Conservation (phyloP, 2,329 filamentous ascomycete species). For the Sphaerulina musiva region DNA sequence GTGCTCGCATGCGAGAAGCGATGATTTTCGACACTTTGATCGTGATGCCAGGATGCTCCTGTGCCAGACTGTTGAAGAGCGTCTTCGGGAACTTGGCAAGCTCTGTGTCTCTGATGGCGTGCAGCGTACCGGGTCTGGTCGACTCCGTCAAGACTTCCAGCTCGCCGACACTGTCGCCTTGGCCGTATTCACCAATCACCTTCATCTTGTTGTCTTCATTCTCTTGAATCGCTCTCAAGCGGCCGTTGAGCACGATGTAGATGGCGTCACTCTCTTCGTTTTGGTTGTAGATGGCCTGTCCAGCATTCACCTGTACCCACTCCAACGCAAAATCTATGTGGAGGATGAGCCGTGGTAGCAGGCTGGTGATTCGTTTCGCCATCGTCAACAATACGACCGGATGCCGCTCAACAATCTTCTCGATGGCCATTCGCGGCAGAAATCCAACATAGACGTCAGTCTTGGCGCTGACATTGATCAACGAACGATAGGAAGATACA, state of each 20-base stretch:
- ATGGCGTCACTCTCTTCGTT: constrained; percentile 96
- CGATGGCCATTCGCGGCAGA: constrained; percentile 73
- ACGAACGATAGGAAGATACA: constrained; percentile 89
- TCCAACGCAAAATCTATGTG: constrained; percentile 98
- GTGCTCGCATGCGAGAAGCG: constrained; percentile 81
- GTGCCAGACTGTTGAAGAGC: constrained; percentile 92
- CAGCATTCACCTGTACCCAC: constrained; percentile 94
- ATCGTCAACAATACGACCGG: constrained; percentile 90
- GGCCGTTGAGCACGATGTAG: constrained; percentile 93
- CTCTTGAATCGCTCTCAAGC: constrained; percentile 77
- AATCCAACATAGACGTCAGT: constrained; percentile 98
- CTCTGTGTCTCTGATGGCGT: constrained; percentile 94
- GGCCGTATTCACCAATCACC: constrained; percentile 85
- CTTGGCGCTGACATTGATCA: constrained; percentile 93
- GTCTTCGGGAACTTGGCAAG: constrained; percentile 93
- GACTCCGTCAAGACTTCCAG: constrained; percentile 96
- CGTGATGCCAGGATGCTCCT: constrained; percentile 95
- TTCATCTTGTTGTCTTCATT: constrained; percentile 73
- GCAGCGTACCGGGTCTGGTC: constrained; percentile 78
- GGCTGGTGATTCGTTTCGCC: constrained; percentile 85
- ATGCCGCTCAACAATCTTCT: constrained; percentile 86
- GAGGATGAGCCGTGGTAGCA: constrained; percentile 80
- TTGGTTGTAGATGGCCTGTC: constrained; percentile 89
- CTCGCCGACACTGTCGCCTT: constrained; percentile 95
- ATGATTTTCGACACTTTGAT: constrained; percentile 99